Conservation (phyloP, 2,329 filamentous ascomycete genomes). For the Trichoderma sp. region DNA sequence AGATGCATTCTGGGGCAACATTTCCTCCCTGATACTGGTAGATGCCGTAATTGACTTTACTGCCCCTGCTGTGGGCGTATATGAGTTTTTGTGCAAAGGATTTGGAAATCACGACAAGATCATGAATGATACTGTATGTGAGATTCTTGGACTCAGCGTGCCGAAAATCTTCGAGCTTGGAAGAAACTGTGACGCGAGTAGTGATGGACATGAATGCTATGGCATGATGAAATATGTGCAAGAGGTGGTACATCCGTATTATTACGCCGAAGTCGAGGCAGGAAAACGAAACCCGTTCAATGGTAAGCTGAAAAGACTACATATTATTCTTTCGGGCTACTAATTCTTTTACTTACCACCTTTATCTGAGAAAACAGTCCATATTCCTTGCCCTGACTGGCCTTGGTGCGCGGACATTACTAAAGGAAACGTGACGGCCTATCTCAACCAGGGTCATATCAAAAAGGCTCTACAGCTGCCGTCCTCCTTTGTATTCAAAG, state of each 20-base stretch:
- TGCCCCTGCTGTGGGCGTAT: conserved; percentile 21
- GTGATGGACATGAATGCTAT: conserved; percentile 80
- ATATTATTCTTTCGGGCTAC: no score
- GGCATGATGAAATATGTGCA: conserved; percentile 41
- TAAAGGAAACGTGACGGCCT: conserved; percentile 34
- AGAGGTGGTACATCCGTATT: conserved; percentile 46
- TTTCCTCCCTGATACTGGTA: conserved; percentile 51
- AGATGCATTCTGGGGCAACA: conserved; percentile 60
- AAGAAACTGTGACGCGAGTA: conserved; percentile 77
- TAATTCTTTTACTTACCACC: no score
- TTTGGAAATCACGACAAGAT: conserved; percentile 24
- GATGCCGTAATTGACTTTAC: conserved; percentile 30
- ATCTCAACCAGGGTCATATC: conserved; percentile 34
- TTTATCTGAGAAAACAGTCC: no score
- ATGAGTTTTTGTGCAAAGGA: conserved; percentile 31
- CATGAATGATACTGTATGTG: conserved; percentile 32
- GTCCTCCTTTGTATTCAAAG: conserved; percentile 78
- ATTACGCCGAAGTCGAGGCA: conserved; percentile 43
- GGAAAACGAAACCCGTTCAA: conserved; percentile 50
- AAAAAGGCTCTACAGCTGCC: conserved; percentile 33
- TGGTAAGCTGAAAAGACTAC: conserved; percentile 44
- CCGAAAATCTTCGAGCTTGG: conserved; percentile 50
- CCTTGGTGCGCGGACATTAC: conserved; percentile 28
- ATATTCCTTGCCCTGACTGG: conserved; percentile 23
- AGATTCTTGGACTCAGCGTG: conserved; percentile 44